A percentile compares a stretch with the other conserved stretches of the same genome.
These are phyloP conservation scores for Allomyces arbusculus DNA, from an alignment of 192 early-diverging fungal species.

Conservation along the genomic window DNA sequence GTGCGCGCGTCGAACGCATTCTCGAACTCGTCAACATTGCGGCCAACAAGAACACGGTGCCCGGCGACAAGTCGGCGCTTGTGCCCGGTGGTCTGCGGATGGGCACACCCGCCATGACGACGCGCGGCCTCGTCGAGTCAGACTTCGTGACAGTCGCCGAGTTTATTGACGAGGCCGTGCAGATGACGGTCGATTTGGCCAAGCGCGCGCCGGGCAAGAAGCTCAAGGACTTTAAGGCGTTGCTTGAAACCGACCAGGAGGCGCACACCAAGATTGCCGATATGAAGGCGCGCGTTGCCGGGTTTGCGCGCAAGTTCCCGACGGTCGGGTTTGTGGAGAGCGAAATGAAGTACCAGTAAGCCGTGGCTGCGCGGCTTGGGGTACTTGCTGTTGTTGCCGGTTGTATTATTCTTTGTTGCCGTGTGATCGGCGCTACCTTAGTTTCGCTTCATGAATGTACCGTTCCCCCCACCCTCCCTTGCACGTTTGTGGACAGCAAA, in stretches of 20 bases:
- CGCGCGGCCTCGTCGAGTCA: conserved; percentile 59
- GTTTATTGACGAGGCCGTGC: conserved; percentile 76
- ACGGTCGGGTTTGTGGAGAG: conserved; percentile 60
- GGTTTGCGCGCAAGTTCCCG: conserved; percentile 71
- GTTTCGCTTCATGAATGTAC: no score
- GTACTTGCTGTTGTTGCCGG: no score
- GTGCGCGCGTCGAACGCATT: conserved; percentile 85
- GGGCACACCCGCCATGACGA: conserved; percentile 95
- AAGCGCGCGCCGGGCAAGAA: conserved; percentile 43
- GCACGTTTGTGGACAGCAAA: no score
- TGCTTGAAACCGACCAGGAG: conserved; percentile 46
- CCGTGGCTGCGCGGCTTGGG: no score
- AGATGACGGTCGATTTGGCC: conserved; percentile 52
- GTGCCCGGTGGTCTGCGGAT: conserved; percentile 84
- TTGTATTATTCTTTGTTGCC: no score
- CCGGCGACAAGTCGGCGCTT: conserved; percentile 84
- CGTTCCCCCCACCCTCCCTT: no score
- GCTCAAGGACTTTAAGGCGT: conserved; percentile 77
- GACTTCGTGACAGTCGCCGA: conserved; percentile 76
- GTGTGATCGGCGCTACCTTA: no score
- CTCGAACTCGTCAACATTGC: conserved; percentile 94
- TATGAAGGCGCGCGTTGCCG: conserved; percentile 59
- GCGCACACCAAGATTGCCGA: conserved; percentile 20
- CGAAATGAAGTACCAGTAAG: conserved; percentile 36
- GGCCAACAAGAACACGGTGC: conserved; percentile 97